Evolutionary conservation across 345 rosid species (phyloP).

Genomic region (Eucalyptus shirleyi): DNA sequence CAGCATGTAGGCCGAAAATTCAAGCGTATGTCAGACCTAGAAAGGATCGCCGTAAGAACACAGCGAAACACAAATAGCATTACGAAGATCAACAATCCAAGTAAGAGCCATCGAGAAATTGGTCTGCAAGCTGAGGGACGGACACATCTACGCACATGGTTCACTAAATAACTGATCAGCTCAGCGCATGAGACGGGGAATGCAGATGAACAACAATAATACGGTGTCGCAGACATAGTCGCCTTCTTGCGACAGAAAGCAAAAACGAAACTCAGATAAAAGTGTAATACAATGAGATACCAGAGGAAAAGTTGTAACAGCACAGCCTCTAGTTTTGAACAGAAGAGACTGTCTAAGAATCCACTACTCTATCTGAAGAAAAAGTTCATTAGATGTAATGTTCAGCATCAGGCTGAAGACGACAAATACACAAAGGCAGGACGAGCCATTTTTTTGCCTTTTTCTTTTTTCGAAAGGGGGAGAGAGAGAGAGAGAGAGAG

Average conservation of each 20-base stretch:
- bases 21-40: background rate
- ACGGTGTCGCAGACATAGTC: background rate
- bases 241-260: background rate
- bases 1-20: background rate
- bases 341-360: background rate
- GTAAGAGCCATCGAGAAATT: background rate
- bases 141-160: background rate
- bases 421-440: background rate
- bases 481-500: background rate
- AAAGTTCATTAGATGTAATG: background rate
- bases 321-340: background rate
- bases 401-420: background rate
- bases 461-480: background rate
- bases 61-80: background rate
- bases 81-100: background rate
- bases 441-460: background rate
- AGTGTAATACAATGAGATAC: background rate
- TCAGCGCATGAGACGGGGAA: background rate
- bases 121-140: background rate
- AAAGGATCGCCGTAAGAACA: background rate
- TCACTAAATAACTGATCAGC: background rate
- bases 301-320: background rate
- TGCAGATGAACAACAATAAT: background rate
- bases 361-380: background rate
- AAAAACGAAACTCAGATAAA: background rate